phyloP scores from a whole-genome alignment of 2,329 filamentous ascomycete genomes.

The Domatiomyces globalis region DNA sequence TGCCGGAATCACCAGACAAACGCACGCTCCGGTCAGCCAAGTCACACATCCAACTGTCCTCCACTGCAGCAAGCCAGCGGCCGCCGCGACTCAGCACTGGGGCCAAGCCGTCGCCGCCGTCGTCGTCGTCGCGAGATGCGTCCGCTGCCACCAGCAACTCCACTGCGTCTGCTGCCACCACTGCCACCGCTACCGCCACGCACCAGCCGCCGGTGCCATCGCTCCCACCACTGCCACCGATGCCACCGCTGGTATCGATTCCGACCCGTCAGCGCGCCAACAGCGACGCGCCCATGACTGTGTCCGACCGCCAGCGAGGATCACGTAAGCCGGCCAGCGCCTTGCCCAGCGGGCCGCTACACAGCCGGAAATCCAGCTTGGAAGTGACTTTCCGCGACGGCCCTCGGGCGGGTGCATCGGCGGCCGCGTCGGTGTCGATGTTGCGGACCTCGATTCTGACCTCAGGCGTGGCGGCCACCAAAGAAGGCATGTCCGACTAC shows the following conservation, averaged over 20 bases:
- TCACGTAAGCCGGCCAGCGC: slow-evolving; percentile 23
- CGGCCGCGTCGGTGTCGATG: slow-evolving; percentile 29
- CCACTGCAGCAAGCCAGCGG: slow-evolving; percentile 21
- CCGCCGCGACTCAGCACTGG: slow-evolving; percentile 20
- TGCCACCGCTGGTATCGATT: slow-evolving; percentile 24
- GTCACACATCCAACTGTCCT: slow-evolving; percentile 53
- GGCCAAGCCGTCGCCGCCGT: neutral
- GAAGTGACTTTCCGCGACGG: slow-evolving; percentile 70
- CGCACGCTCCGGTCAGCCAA: slow-evolving; percentile 22
- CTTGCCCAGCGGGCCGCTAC: slow-evolving; percentile 19
- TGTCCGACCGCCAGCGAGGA: slow-evolving; percentile 3
- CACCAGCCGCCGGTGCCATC: neutral
- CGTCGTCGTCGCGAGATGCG: slow-evolving; percentile 21
- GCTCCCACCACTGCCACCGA: slow-evolving; percentile 21
- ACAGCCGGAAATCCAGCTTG: slow-evolving; percentile 39
- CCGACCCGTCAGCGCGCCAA: slow-evolving; percentile 44
- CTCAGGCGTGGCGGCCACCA: slow-evolving; percentile 36
- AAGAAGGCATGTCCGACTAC: slow-evolving; percentile 59
- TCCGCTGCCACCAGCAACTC: slow-evolving; percentile 27
- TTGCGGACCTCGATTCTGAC: slow-evolving; percentile 36
- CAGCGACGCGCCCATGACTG: slow-evolving; percentile 49
- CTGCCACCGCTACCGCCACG: slow-evolving; percentile 16
- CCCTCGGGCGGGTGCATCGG: slow-evolving; percentile 52
- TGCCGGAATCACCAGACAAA: slow-evolving; percentile 16
- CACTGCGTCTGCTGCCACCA: slow-evolving; percentile 15